Evolutionary conservation across 2,329 filamentous ascomycete genomes (phyloP).

Genomic region (Eutypella sp.): DNA sequence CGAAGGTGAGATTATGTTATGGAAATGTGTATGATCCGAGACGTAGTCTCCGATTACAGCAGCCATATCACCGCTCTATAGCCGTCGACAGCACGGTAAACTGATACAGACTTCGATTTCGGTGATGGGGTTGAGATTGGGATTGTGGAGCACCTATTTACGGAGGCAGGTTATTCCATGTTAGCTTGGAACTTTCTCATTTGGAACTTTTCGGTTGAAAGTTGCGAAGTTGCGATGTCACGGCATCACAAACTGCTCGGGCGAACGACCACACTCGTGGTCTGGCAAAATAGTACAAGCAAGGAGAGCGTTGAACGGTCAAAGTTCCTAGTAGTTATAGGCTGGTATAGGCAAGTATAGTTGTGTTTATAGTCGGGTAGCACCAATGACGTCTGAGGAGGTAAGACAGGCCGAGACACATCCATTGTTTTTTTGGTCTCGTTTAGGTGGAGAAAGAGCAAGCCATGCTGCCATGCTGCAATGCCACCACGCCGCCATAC

Average conservation of each 20-base stretch:
- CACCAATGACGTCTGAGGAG: neutral
- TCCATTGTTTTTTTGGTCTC: neutral
- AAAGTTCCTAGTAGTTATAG: too few relatives aligned
- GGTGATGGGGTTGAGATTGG: slow-evolving; percentile 4
- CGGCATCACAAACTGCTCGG: too few relatives aligned
- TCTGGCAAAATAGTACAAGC: slow-evolving; percentile 12
- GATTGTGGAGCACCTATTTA: neutral
- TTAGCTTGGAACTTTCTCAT: too few relatives aligned
- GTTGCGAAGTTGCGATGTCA: too few relatives aligned
- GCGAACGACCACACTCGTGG: slow-evolving; percentile 14
- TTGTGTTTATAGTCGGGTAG: neutral
- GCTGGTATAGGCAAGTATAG: too few relatives aligned
- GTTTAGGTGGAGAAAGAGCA: neutral
- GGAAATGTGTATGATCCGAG: slow-evolving; percentile 66
- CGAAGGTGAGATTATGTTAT: slow-evolving; percentile 60
- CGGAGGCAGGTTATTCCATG: neutral
- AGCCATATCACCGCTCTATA: slow-evolving; percentile 50
- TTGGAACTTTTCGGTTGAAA: too few relatives aligned
- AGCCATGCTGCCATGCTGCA: too few relatives aligned
- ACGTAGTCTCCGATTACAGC: slow-evolving; percentile 66
- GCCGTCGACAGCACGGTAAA: neutral
- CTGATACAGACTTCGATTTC: neutral
- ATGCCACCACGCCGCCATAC: too few relatives aligned
- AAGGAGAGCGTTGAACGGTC: slow-evolving; percentile 11
- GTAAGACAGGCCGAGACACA: neutral